These are phyloP conservation scores for Solanum tarapatanum DNA, from an alignment of 257 asterid species.

Conservation along the genomic window DNA sequence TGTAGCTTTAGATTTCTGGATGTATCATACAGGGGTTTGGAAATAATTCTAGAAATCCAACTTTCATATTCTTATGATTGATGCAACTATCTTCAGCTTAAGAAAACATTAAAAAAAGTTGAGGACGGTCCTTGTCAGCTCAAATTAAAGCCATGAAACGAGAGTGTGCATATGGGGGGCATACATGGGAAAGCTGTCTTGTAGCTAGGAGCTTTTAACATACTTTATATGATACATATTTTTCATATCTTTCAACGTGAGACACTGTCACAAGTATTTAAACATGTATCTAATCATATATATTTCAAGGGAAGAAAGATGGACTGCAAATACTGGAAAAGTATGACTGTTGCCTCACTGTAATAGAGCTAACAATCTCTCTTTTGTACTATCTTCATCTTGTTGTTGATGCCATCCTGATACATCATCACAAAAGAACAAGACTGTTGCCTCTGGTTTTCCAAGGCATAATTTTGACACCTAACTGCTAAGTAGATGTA, in stretches of 20 bases:
- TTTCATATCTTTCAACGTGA: background rate
- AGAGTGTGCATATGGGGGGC: background rate
- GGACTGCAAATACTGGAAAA: background rate
- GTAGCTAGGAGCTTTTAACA: background rate
- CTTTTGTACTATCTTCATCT: background rate
- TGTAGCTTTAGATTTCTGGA: background rate
- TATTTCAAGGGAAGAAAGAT: background rate
- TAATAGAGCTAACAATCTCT: background rate
- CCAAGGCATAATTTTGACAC: background rate
- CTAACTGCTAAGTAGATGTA: background rate
- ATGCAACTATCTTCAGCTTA: background rate
- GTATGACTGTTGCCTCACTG: background rate
- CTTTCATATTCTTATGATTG: background rate
- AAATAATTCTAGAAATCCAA: background rate
- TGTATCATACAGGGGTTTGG: background rate
- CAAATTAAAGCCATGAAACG: background rate
- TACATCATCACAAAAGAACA: background rate
- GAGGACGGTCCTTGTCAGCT: background rate
- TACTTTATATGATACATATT: background rate
- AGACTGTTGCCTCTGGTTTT: background rate
- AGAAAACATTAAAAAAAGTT: background rate
- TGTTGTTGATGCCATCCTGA: background rate
- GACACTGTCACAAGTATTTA: background rate
- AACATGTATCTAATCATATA: background rate
- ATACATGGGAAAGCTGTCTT: background rate